phyloP scores from a whole-genome alignment of 805 yeast genomes.

The Candida ovalis region DNA sequence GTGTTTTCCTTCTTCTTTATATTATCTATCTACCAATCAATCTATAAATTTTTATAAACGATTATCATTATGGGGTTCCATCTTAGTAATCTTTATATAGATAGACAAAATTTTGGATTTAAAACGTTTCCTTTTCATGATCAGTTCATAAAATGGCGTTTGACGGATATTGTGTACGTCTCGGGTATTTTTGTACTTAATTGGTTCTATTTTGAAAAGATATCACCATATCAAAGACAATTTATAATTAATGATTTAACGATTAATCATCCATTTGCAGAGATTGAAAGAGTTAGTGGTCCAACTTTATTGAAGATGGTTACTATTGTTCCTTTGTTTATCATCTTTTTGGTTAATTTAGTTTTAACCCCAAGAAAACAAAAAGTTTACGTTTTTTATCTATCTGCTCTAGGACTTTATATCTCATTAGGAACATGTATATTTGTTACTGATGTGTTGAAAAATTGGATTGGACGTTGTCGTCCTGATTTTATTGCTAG shows the following conservation, averaged over 20 bases:
- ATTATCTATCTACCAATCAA: too few relatives aligned
- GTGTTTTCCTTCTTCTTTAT: not conserved
- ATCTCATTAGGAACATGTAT: constrained; percentile 58
- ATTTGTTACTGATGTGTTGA: constrained; percentile 66
- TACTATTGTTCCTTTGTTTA: constrained; percentile 44
- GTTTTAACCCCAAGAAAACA: constrained; percentile 46
- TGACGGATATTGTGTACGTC: constrained; percentile 24
- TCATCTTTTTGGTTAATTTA: constrained; percentile 31
- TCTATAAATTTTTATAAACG: too few relatives aligned
- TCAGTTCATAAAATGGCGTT: constrained; percentile 23
- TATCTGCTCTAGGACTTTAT: constrained; percentile 63
- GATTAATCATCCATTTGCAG: constrained; percentile 78
- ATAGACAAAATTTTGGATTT: constrained; percentile 28
- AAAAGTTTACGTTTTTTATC: constrained; percentile 55
- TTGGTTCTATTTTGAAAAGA: constrained; percentile 23
- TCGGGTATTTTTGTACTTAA: constrained; percentile 19
- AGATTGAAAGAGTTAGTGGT: constrained; percentile 64
- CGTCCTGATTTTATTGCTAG: constrained; percentile 91
- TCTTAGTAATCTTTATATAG: constrained; percentile 13
- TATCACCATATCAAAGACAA: constrained; percentile 71
- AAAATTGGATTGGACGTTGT: constrained; percentile 83
- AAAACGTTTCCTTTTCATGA: constrained; percentile 17
- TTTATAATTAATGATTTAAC: constrained; percentile 73
- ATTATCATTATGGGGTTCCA: not conserved
- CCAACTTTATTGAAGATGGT: constrained; percentile 51